A percentile compares a stretch with the other conserved stretches of the same genome.
Conservation (phyloP, 2,329 filamentous ascomycete genomes). For the Trichoderma sp. region DNA sequence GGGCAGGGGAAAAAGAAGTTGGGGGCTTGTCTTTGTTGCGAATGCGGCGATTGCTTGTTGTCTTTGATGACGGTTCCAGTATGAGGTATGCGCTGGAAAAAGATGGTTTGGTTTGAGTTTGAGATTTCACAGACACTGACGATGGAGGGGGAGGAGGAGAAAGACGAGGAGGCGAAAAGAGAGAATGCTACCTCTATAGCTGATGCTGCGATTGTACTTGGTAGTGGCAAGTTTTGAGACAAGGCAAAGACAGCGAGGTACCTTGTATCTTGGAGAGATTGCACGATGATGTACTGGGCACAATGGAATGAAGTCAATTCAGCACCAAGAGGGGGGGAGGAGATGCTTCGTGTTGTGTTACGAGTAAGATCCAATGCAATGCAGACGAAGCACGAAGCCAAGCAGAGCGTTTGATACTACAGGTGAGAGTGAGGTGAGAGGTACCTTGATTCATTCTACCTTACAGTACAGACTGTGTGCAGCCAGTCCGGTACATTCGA, state of each 20-base stretch:
- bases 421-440: background rate
- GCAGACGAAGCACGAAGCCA: background rate
- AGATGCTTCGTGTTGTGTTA: background rate
- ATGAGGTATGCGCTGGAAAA: background rate
- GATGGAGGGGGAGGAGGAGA: background rate
- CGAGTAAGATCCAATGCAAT: constrained; percentile 7
- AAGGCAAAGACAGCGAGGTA: background rate
- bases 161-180: background rate
- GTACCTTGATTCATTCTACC: background rate
- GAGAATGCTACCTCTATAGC: constrained; percentile 4
- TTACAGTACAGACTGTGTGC: background rate
- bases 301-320: constrained; percentile 11
- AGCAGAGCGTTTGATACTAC: background rate
- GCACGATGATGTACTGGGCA: constrained; percentile 6
- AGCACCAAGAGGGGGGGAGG: background rate
- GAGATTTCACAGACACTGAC: background rate
- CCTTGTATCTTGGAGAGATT: background rate
- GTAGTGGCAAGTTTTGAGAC: constrained; percentile 9
- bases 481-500: background rate
- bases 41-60: constrained; percentile 4
- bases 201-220: background rate
- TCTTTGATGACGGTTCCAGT: background rate
- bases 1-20: background rate
- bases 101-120: background rate
- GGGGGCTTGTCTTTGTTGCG: background rate